Evolutionary conservation across 306 rosid species (phyloP).

Genomic region (Trichosanthes cucumerina): DNA sequence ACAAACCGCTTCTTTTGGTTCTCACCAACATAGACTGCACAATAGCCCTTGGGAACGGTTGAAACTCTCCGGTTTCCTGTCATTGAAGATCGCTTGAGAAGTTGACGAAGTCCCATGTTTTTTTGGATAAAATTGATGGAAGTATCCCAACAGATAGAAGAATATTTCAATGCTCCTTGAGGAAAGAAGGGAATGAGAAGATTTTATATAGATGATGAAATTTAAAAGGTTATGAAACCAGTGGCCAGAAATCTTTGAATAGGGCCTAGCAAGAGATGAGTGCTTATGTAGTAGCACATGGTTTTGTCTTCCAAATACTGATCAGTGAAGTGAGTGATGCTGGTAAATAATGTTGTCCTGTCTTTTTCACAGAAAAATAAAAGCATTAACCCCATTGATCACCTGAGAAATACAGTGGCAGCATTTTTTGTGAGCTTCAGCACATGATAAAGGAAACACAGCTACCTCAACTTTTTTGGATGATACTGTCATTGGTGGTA

Average conservation of each 20-base stretch:
- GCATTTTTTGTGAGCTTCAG: neutral
- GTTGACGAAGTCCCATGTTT: neutral
- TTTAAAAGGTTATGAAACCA: neutral
- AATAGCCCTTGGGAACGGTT: slow-evolving; percentile 15
- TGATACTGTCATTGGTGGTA: neutral
- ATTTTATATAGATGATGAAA: neutral
- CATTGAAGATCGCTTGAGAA: neutral
- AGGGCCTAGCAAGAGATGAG: neutral
- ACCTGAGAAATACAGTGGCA: neutral
- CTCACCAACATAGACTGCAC: slow-evolving; percentile 37
- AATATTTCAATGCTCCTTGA: neutral
- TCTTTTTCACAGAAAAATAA: neutral
- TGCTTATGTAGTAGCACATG: neutral
- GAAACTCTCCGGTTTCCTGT: neutral
- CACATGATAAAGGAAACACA: neutral
- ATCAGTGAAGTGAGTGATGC: neutral
- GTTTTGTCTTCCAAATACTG: neutral
- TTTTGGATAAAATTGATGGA: neutral
- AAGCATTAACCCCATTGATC: neutral
- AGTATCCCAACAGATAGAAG: neutral
- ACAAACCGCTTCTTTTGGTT: slow-evolving; percentile 21
- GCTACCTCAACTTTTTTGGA: neutral
- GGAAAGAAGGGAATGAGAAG: neutral
- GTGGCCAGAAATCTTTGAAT: neutral
- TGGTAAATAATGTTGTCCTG: slow-evolving; percentile 3